Evolutionary conservation across 192 early-diverging fungal species (phyloP), one percentile per base, ranked within the genome.

Genomic region (Chytriomyces hyalinus): DNA sequence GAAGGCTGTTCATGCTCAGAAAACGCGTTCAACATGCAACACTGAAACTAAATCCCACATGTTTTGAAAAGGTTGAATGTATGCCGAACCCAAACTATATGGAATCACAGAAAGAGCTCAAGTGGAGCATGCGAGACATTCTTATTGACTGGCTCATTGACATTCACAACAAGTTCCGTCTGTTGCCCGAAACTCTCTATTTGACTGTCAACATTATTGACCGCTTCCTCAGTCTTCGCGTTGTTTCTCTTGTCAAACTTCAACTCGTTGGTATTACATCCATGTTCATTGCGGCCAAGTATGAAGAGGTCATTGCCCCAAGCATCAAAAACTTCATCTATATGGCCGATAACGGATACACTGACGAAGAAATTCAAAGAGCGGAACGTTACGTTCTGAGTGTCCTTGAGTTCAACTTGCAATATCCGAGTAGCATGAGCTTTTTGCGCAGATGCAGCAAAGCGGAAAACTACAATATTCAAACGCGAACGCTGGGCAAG

Each of bases 141-240:
- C 83, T 99, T n/a, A 86, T 97, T 44, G 95, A 98, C 82, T 99
- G 98, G 98, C 85, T 99, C 0, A 88, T 96, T 60, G 94, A 98
- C 79, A 91, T 95, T 24, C 96, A 98, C 83, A 82, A 89, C 82
- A 92, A 95, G 79, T 94, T 99, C 83, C 91, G 91, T 48, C 86
- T 98, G 68, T 85, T 97, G 15, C 94, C 96, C 26, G 98, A 99
- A 84, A 98, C 98, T 6, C 86, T 99, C 10, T 99, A 92, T 77
- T 79, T 98, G 69, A 85, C 95, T 7, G 91, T 98, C 69, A 99
- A 99, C 82, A 87, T 98, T 48, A 88, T 99, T 50, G 98, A 99
- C 79, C 93, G 98, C 6, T 97, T 98, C 81, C 87, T 99, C 22
- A 94, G 94, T 24, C 78, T 84, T 61, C 92, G 97, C 44, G 86